Conservation (phyloP, 148 eudicot genomes). For the Diospyros lotus region DNA sequence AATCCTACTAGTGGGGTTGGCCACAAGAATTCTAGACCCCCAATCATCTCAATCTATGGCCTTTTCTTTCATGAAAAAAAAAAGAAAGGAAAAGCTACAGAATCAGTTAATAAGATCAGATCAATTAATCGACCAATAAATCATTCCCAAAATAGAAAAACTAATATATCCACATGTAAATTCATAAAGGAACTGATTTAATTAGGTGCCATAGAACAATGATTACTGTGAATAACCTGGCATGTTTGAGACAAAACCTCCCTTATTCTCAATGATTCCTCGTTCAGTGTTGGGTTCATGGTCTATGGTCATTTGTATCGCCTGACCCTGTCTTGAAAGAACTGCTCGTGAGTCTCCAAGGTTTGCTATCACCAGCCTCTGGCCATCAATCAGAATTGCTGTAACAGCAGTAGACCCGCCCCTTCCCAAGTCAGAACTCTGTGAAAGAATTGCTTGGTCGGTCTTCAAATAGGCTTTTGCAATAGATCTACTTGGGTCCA, state of each 20-base stretch:
- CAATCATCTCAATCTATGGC: too few relatives aligned
- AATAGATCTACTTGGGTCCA: conserved; percentile 44
- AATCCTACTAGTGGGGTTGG: too few relatives aligned
- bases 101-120: neutral
- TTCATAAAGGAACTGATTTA: neutral
- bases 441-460: conserved; percentile 45
- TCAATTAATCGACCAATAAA: neutral
- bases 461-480: conserved; percentile 54
- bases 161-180: neutral
- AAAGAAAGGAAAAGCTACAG: too few relatives aligned
- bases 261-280: conserved; percentile 45
- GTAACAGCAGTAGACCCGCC: conserved; percentile 72
- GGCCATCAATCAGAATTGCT: conserved; percentile 49
- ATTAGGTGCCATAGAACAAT: neutral
- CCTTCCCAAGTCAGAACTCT: conserved; percentile 35
- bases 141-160: neutral
- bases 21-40: too few relatives aligned
- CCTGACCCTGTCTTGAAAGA: conserved; percentile 49
- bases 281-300: conserved; percentile 53
- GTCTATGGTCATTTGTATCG: conserved; percentile 48
- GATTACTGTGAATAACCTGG: conserved; percentile 37
- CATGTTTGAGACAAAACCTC: conserved; percentile 60
- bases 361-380: conserved; percentile 52
- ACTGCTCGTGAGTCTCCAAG: conserved; percentile 62
- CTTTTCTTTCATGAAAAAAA: too few relatives aligned